These are phyloP conservation scores for Anisodus tanguticus DNA, from an alignment of 257 asterid genomes.

Conservation along the genomic window DNA sequence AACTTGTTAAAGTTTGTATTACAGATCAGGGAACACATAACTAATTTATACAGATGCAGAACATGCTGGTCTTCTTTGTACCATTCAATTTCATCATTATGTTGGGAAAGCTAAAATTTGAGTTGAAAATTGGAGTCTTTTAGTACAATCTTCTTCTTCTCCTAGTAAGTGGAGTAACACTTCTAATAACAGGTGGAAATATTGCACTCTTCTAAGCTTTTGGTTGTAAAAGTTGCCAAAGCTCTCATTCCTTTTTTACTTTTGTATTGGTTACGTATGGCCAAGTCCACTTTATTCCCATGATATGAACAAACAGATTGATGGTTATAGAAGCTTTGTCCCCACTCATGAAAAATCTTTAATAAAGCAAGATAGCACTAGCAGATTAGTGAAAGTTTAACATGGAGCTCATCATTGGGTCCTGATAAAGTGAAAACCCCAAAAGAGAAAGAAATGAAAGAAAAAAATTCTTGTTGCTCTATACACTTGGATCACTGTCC, in stretches of 20 bases:
- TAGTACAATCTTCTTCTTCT: neutral
- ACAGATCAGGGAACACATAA: neutral
- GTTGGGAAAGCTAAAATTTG: neutral
- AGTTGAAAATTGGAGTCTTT: neutral
- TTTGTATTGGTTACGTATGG: neutral
- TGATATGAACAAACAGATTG: slow-evolving; percentile 17
- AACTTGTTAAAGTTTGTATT: neutral
- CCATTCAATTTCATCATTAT: slow-evolving; percentile 13
- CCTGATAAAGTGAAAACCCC: slow-evolving; percentile 30
- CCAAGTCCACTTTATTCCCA: slow-evolving; percentile 30
- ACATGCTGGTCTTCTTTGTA: neutral
- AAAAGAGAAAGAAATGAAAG: neutral
- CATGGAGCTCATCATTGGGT: slow-evolving; percentile 30
- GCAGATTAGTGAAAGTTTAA: slow-evolving; percentile 28
- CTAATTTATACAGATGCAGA: neutral
- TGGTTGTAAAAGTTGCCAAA: neutral
- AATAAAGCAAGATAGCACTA: slow-evolving; percentile 26
- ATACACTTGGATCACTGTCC: slow-evolving; percentile 6
- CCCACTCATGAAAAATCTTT: slow-evolving; percentile 4
- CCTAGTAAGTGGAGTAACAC: neutral
- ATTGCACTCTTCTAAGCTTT: slow-evolving; percentile 10
- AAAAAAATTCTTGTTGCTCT: neutral
- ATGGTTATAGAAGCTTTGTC: slow-evolving; percentile 24
- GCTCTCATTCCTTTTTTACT: neutral
- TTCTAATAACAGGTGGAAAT: neutral